Evolutionary conservation across 2,329 filamentous ascomycete genomes (phyloP), one percentile per base, ranked within the genome.

Genomic region (Emmonsia crescens): DNA sequence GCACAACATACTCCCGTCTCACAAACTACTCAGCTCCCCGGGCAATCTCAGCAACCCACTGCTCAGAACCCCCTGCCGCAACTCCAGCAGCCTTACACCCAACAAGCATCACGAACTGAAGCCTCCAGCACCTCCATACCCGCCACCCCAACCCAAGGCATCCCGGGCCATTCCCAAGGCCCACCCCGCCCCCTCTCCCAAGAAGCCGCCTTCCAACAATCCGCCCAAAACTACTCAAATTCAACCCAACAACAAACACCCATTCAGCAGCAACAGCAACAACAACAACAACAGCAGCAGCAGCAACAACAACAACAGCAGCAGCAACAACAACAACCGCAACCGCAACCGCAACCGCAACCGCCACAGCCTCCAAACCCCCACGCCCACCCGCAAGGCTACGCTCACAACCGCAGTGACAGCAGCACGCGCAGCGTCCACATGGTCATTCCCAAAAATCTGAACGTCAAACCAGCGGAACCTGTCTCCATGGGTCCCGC

Each of bases 391-490:
- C 76, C 77, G 19, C 71, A 71, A 29, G 73, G 72, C 56, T 76
- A 77, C 62, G 73, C 78, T 29, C 69, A 73, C 60, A 76, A 77
- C 57, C 74, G 74, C 38, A 70, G 73, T 21, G 68, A 74, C 48
- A 76, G 75, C 46, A 74, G 74, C 29, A 69, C 73, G 9, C 78
- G 77, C 55, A 76, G 81, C 67, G 77, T 80, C 54, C 91, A 91
- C 72, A 88, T 94, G 79, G 86, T 87, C 0, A 96, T 96, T 57
- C 87, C 91, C 2, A 96, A 95, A 75, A 85, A 83, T 46, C 81
- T 97, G 56, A 87, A 88, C 54, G 84, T 87, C 6, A 81, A 85
- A 59, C 80, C 87, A 51, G 89, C 90, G 4, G 82, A 86, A 64
- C 87, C 91, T 1, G 91, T 96, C 27, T 74, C 82, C 12, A 87